phyloP scores from a whole-genome alignment of 805 yeast genomes.

The Cyberlindnera subsufficiens region DNA sequence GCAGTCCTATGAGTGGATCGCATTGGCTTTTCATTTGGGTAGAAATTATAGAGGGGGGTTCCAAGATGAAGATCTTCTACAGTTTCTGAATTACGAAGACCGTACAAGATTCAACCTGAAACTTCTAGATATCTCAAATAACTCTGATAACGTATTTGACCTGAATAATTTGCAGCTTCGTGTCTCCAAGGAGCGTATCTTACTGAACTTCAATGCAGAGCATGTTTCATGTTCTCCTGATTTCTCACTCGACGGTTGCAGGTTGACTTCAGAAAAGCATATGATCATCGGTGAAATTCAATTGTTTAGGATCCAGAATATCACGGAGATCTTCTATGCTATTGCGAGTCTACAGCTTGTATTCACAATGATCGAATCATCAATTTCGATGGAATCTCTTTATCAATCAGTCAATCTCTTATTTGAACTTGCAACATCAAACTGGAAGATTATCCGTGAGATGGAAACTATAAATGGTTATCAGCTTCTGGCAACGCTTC shows the following conservation, averaged over 20 bases:
- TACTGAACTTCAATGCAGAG: constrained; percentile 17
- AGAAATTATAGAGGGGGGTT: constrained; percentile 43
- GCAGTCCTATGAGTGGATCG: constrained; percentile 46
- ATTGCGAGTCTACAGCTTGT: constrained; percentile 48
- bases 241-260: neutral
- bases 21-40: constrained; percentile 40
- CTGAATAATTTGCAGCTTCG: constrained; percentile 12
- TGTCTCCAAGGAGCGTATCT: constrained; percentile 12
- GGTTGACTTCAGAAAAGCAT: constrained; percentile 1
- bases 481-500: constrained; percentile 46
- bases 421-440: constrained; percentile 36
- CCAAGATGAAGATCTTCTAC: constrained; percentile 32
- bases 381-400: constrained; percentile 30
- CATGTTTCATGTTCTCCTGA: neutral
- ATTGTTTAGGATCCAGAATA: constrained; percentile 3
- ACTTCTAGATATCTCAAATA: constrained; percentile 26
- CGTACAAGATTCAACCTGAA: constrained; percentile 32
- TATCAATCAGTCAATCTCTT: constrained; percentile 33
- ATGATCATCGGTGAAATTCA: constrained; percentile 9
- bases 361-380: constrained; percentile 39
- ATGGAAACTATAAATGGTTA: constrained; percentile 59
- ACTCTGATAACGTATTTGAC: constrained; percentile 14
- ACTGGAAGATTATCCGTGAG: constrained; percentile 49
- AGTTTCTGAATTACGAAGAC: constrained; percentile 33
- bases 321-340: constrained; percentile 20